Evolutionary conservation across 1,284 basidiomycete genomes (phyloP).

Genomic region (Athelia psychrophila): DNA sequence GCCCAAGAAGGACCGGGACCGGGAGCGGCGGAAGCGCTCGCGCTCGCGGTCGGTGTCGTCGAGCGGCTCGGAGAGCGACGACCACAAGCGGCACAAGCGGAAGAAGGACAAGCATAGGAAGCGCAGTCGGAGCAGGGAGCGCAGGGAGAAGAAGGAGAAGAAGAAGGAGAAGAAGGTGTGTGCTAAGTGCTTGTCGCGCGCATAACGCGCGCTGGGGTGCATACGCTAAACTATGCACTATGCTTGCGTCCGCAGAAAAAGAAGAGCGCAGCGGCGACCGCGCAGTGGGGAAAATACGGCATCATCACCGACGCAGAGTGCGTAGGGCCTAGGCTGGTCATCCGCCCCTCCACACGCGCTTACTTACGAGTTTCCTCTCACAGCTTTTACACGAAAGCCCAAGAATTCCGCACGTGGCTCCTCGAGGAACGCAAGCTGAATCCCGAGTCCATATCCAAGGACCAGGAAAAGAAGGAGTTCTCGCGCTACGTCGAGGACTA

Average conservation of each 20-base stretch:
- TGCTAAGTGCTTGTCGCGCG: too few species aligned
- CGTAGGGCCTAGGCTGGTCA: conserved; percentile 28
- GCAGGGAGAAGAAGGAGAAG: conserved; percentile 60
- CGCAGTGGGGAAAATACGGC: conserved; percentile 87
- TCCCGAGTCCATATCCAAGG: conserved; percentile 81
- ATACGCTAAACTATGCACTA: conserved; percentile 1
- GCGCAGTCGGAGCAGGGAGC: conserved; percentile 44
- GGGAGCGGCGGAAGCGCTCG: conserved; percentile 13
- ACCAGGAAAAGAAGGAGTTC: conserved; percentile 84
- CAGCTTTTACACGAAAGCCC: conserved; percentile 76
- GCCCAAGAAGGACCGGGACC: not conserved
- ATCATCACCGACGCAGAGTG: conserved; percentile 82
- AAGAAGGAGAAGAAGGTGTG: conserved; percentile 55
- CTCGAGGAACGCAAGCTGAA: conserved; percentile 88
- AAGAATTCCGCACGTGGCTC: conserved; percentile 88
- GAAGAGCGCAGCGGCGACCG: conserved; percentile 47
- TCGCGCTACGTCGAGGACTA: conserved; percentile 78
- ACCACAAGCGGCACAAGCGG: conserved; percentile 40
- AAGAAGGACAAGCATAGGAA: conserved; percentile 44
- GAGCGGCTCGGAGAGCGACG: conserved; percentile 33
- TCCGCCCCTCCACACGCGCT: not conserved
- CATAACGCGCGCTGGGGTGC: conserved; percentile 2
- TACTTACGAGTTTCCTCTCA: not conserved
- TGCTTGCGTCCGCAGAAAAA: conserved; percentile 44
- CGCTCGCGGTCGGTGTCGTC: conserved; percentile 37